Base-by-base conservation (phyloP, 2,329 filamentous ascomycete species). In the Penicillium sp. region DNA sequence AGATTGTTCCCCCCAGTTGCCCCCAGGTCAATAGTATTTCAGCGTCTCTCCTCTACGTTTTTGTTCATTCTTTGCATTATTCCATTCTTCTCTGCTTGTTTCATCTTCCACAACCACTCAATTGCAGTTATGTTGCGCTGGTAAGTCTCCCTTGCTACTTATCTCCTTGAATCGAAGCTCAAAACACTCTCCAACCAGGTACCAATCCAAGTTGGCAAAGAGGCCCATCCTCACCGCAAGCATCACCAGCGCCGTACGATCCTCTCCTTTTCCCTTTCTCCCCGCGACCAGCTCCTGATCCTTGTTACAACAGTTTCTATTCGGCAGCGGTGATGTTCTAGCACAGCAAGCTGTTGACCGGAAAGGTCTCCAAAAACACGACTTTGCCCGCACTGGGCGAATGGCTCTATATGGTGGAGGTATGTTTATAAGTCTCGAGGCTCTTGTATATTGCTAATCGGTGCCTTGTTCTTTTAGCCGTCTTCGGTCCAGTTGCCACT, bases 331-430 rank as follows among this genome's bases (percentile, higher is more conserved):
- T 68, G 94, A 99, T 78, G 82, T 89, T 59, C 87, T 95, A 65
- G 91, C 94, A 38, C 94, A 99, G 77, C 93, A 97, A 78, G 81
- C 86, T 36, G 90, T 99, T 58, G 93, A 97, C 78, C 87, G 86
- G 74, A 87, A 83, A 69, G 92, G 92, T 19, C 65, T 89, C 27
- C 78, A 87, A 65, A 88, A 89, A 63, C 93, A 99, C 74, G 88
- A 93, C 69, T 70, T 76, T 54, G 73, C 71, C 25, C 71, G 79
- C 54, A 81, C 79, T 38, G 78, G 75, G 34, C 75, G 79, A 55
- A 80, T 81, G 79, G 76, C 72, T 29, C 67, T 79, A 34, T 81
- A 81, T 55, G 79, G 79, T 52, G 79, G 79, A 66, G 75, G 79
- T 81, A 70, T 51, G 72, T 62, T 16, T 19, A n/a, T 16, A 25